Conservation (phyloP, 495 filamentous ascomycete species). For the Neurospora hispaniola region DNA sequence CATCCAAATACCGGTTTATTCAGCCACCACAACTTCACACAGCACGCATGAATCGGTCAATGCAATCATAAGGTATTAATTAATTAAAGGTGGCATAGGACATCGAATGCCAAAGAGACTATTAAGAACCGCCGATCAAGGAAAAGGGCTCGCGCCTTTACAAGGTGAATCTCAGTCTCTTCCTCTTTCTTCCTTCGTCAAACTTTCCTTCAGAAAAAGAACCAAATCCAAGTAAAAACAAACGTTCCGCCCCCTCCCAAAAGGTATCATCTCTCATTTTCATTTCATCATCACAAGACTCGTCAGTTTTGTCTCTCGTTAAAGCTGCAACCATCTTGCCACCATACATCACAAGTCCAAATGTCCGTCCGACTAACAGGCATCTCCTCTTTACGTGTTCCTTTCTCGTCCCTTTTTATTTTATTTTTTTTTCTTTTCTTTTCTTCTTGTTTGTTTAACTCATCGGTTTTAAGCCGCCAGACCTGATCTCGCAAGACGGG, state of each 20-base stretch:
- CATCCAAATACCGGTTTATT: background rate
- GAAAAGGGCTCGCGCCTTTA: background rate
- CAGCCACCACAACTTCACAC: background rate
- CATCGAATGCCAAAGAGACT: background rate
- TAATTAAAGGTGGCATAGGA: background rate
- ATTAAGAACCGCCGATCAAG: background rate
- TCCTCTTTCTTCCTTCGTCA: background rate
- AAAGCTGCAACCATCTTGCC: slow-evolving; percentile 6
- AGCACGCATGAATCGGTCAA: background rate
- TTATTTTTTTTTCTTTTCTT: background rate
- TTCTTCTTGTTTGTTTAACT: background rate
- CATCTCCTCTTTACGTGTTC: background rate
- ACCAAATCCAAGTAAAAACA: background rate
- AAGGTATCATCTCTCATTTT: background rate
- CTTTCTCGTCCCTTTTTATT: background rate
- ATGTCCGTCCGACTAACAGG: background rate
- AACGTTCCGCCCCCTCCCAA: background rate
- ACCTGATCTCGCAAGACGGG: background rate
- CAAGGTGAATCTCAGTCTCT: background rate
- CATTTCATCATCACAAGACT: background rate
- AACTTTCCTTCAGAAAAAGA: background rate
- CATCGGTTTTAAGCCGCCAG: background rate
- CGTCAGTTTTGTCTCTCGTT: background rate
- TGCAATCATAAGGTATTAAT: background rate
- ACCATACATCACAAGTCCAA: background rate